These are phyloP conservation scores for Suillus cothurnatus DNA, from an alignment of 768 basidiomycete species.

Conservation along the genomic window DNA sequence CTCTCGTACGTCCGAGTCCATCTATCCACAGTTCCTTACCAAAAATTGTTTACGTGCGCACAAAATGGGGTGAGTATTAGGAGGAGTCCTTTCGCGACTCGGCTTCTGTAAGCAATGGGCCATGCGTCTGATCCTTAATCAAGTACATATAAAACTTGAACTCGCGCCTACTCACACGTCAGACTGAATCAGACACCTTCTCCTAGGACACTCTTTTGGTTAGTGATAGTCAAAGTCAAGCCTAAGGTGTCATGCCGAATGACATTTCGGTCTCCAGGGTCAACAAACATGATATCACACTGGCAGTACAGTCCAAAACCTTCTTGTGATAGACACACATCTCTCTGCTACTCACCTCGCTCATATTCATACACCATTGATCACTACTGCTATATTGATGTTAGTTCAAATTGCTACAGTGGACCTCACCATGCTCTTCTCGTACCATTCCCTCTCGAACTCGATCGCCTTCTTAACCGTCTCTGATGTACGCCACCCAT, in stretches of 20 bases:
- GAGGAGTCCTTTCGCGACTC: neutral
- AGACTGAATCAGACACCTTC: neutral
- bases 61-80: neutral
- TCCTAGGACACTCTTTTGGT: neutral
- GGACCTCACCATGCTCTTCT: conserved; percentile 16
- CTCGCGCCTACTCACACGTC: neutral
- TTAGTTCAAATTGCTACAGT: neutral
- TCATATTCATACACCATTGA: neutral
- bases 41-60: neutral
- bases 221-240: neutral
- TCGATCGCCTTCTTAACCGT: conserved; percentile 37
- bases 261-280: neutral
- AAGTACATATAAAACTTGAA: neutral
- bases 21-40: too few species aligned
- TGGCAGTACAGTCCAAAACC: neutral
- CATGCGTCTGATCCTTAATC: too few species aligned
- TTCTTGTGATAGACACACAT: neutral
- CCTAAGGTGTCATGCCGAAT: neutral
- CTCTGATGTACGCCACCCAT: conserved; percentile 40
- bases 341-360: neutral
- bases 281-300: neutral
- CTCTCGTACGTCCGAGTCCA: too few species aligned
- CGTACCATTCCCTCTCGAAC: conserved; percentile 40
- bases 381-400: neutral
- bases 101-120: neutral